Percentiles rank a stretch among this genome's conserved stretches.
Conservation (phyloP, 768 basidiomycete species). For the Mycena belliarum region DNA sequence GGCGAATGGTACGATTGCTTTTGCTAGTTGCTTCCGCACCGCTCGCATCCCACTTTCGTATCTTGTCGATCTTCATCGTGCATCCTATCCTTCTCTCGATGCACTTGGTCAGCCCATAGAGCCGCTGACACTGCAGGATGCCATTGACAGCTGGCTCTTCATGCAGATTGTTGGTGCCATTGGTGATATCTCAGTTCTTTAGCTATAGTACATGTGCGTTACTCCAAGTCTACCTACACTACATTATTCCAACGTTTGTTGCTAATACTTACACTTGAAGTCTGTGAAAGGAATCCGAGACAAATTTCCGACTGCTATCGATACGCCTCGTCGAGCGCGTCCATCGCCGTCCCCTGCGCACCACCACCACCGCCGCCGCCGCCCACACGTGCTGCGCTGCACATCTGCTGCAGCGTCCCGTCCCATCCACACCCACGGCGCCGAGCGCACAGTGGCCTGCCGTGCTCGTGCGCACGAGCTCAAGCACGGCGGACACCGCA, state of each 20-base stretch:
- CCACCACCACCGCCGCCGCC: slow-evolving; percentile 1
- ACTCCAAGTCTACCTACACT: too few relatives aligned
- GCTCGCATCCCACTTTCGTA: background rate
- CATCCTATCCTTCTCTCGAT: background rate
- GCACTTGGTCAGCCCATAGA: background rate
- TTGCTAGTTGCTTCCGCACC: background rate
- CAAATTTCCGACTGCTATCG: too few relatives aligned
- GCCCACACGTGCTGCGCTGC: slow-evolving; percentile 32
- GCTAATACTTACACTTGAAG: too few relatives aligned
- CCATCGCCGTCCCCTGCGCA: slow-evolving; percentile 43
- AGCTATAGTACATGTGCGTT: too few relatives aligned
- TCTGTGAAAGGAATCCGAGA: too few relatives aligned
- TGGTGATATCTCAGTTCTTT: background rate
- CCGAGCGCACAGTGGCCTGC: slow-evolving; percentile 28
- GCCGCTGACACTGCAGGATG: background rate
- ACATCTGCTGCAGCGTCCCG: slow-evolving; percentile 40
- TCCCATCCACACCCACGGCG: slow-evolving; percentile 46
- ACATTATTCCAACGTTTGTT: too few relatives aligned
- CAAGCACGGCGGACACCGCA: slow-evolving; percentile 58
- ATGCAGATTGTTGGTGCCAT: background rate
- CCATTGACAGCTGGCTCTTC: background rate
- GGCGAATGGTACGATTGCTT: background rate
- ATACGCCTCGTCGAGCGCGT: slow-evolving; percentile 44
- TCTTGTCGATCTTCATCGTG: background rate
- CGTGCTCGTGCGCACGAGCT: slow-evolving; percentile 50